Evolutionary conservation across 1,139 yeast genomes (phyloP), one percentile per base, ranked within the genome.

Genomic region (Taphrina deformans): DNA sequence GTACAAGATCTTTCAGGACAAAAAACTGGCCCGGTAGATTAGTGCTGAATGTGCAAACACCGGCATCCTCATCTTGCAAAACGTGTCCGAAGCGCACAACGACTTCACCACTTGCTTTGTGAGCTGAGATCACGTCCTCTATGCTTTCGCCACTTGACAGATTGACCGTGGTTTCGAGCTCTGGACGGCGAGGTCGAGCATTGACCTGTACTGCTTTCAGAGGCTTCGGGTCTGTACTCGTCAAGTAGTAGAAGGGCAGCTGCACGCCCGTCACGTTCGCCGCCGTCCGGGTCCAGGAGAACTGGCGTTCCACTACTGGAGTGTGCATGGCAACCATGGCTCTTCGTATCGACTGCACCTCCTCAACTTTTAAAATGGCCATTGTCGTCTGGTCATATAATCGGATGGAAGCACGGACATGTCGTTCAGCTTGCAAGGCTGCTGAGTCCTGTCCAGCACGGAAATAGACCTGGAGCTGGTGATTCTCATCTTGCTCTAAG

Each of bases 1-100:
- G 53, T 9, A 48, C 35, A 2, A 53, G 58, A 23, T 35, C 21
- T 12, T 23, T 31, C 23, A 53, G 9, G 33, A n/a, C 48, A 16
- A 5, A 14, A 33, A 38, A 53, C 24, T 53, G 58, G 24, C 48
- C 35, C 5, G 58, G 48, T 7, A 53, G 21, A 4, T 53, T n/a
- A 21, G 58, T 38, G n/a, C 16, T n/a, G 46, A 53, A 53, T 23
- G 58, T 51, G 44, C 44, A 9, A n/a, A 33, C 44, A 1, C 55
- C 40, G 7, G 9, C 44, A 1, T 3, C 14, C 10, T n/a, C 21
- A 48, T 48, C 53, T 23, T 51, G 27, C 44, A 51, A 18, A 12
- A 51, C 44, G 48, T 38, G 46, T 5, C 58, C 58, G 24, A 53
- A 53, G 16, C 5, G 16, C 10, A 53, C 24, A 18, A 7, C 21